Evolutionary conservation across 2,329 filamentous ascomycete species (phyloP).

Genomic region (Xylaria arbuscula): DNA sequence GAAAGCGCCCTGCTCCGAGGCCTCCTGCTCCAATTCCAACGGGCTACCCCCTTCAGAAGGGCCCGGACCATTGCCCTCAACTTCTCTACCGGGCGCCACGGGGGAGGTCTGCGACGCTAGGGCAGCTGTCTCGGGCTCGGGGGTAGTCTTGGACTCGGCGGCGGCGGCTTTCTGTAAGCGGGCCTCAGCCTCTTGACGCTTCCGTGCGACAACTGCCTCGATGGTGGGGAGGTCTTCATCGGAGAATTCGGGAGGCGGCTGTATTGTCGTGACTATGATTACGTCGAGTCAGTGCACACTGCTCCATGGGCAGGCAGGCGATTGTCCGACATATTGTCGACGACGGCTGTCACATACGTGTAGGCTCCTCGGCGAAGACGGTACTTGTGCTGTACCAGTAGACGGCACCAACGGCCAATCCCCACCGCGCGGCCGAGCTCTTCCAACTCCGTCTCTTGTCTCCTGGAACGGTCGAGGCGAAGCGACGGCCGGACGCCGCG

Average conservation of each 20-base stretch:
- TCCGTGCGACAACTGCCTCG: conserved; percentile 74
- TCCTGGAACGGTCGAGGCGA: conserved; percentile 66
- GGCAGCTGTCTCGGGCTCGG: conserved; percentile 46
- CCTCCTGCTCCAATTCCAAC: conserved; percentile 79
- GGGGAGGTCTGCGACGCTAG: conserved; percentile 44
- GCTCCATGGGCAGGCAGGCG: neutral
- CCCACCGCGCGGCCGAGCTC: conserved; percentile 77
- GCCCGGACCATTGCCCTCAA: conserved; percentile 39
- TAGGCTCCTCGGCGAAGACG: conserved; percentile 84
- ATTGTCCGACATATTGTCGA: neutral
- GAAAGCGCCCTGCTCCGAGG: conserved; percentile 89
- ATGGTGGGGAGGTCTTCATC: conserved; percentile 71
- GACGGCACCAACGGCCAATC: conserved; percentile 77
- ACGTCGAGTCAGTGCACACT: conserved; percentile 14
- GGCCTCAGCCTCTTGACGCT: conserved; percentile 61
- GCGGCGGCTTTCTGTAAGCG: conserved; percentile 46
- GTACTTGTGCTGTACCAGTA: conserved; percentile 96
- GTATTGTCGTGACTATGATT: conserved; percentile 46
- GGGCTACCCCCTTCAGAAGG: conserved; percentile 52
- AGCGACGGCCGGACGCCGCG: conserved; percentile 59
- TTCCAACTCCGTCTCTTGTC: conserved; percentile 84
- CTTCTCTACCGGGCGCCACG: conserved; percentile 44
- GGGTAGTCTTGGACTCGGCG: conserved; percentile 36
- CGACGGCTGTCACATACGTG: conserved; percentile 66
- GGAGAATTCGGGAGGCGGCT: conserved; percentile 63